These are phyloP conservation scores for Xerocomus tenax DNA, from an alignment of 1,284 basidiomycete genomes.

Conservation along the genomic window DNA sequence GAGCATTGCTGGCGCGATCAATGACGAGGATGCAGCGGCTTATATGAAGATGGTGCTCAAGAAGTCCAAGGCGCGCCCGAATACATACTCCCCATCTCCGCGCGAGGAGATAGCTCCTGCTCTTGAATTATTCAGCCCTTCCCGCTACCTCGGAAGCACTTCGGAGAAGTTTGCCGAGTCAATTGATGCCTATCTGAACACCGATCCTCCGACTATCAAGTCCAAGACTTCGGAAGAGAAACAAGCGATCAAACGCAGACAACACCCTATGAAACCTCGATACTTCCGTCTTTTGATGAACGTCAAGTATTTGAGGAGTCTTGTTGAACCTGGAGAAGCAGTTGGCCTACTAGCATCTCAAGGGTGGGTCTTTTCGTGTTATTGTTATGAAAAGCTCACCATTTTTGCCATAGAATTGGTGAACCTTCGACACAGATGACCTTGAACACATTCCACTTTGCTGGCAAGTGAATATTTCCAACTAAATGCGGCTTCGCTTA, in stretches of 20 bases:
- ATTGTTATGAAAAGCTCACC: neutral
- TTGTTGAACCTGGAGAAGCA: constrained; percentile 96
- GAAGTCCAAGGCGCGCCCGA: constrained; percentile 44
- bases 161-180: constrained; percentile 88
- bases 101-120: constrained; percentile 61
- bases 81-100: constrained; percentile 39
- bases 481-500: neutral
- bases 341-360: constrained; percentile 97
- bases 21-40: constrained; percentile 58
- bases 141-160: constrained; percentile 78
- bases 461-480: constrained; percentile 46
- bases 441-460: constrained; percentile 99
- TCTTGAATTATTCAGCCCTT: constrained; percentile 73
- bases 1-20: constrained; percentile 52
- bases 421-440: constrained; percentile 99
- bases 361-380: constrained; percentile 52
- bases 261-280: constrained; percentile 44
- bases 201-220: constrained; percentile 61
- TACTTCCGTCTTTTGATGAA: constrained; percentile 79
- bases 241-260: constrained; percentile 38
- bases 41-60: constrained; percentile 93
- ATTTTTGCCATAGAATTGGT: constrained; percentile 62
- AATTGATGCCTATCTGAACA: constrained; percentile 73
- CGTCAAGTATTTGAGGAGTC: constrained; percentile 83
- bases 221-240: constrained; percentile 43